Evolutionary conservation across 352 stramenopile genomes (phyloP).

Genomic region (Phytopythium mirpurense): DNA sequence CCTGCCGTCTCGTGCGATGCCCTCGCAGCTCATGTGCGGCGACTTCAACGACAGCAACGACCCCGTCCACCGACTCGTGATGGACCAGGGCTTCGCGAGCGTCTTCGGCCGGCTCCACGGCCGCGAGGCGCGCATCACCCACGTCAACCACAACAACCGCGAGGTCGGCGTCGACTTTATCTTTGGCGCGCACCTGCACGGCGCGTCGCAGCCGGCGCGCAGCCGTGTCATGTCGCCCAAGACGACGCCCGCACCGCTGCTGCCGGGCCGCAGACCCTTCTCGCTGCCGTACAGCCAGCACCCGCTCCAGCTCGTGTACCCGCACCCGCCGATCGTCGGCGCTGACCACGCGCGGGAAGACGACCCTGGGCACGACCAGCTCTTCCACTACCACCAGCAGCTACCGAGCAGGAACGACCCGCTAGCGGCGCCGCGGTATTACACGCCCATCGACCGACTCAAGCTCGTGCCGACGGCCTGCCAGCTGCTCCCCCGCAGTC

Average conservation of each 20-base stretch:
- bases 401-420: not conserved
- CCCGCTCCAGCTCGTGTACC: conserved; percentile 2
- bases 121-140: conserved; percentile 76
- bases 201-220: conserved; percentile 1
- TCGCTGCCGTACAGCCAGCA: conserved; percentile 5
- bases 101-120: conserved; percentile 73
- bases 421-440: not conserved
- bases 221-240: conserved; percentile 2
- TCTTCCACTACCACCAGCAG: conserved; percentile 6
- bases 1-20: not conserved
- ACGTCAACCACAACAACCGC: conserved; percentile 88
- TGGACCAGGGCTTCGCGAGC: conserved; percentile 63
- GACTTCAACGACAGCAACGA: conserved; percentile 89
- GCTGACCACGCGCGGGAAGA: not conserved
- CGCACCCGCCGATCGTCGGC: not conserved
- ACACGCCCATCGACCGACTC: conserved; percentile 17
- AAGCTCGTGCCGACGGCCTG: conserved; percentile 51
- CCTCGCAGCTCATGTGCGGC: conserved; percentile 59
- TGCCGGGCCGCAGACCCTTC: not conserved
- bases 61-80: conserved; percentile 70
- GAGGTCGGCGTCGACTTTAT: conserved; percentile 87
- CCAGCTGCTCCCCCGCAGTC: conserved; percentile 53
- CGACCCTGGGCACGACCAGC: not conserved
- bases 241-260: not conserved
- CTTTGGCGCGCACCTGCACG: conserved; percentile 55